Percentiles rank a stretch among this genome's conserved stretches.
These are phyloP conservation scores for Pseudogymnoascus sp. DNA, from an alignment of 2,329 filamentous ascomycete species.

Conservation along the genomic window DNA sequence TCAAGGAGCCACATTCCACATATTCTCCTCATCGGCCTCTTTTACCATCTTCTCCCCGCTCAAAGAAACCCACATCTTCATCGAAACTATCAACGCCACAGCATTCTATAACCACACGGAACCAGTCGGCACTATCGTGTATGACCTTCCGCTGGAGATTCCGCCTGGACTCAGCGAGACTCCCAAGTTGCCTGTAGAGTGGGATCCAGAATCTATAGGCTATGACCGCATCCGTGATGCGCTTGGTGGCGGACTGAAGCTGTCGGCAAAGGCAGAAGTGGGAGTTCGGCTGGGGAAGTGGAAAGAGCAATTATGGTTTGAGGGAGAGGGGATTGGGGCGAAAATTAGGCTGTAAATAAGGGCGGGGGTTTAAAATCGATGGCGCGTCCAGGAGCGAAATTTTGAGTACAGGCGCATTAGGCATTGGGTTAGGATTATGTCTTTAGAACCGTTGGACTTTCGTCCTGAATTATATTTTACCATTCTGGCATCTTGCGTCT, in stretches of 20 bases:
- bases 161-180: conserved; percentile 66
- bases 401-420: background rate
- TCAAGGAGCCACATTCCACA: conserved; percentile 74
- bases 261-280: conserved; percentile 72
- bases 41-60: conserved; percentile 80
- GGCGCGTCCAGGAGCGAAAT: background rate
- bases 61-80: conserved; percentile 60
- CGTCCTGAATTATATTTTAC: background rate
- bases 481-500: background rate
- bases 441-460: background rate
- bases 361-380: conserved; percentile 14
- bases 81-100: conserved; percentile 75
- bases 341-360: conserved; percentile 42
- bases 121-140: conserved; percentile 68
- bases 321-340: conserved; percentile 63
- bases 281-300: conserved; percentile 68
- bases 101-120: conserved; percentile 78
- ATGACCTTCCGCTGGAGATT: conserved; percentile 66
- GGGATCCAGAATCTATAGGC: conserved; percentile 69
- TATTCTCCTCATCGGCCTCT: conserved; percentile 76
- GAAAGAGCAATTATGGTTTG: conserved; percentile 64
- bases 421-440: background rate
- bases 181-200: conserved; percentile 73
- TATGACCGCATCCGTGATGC: conserved; percentile 75
- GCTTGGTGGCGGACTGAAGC: conserved; percentile 67